These are phyloP conservation scores for Erigeron canadensis DNA, from an alignment of 129 eudicot species.

Conservation along the genomic window DNA sequence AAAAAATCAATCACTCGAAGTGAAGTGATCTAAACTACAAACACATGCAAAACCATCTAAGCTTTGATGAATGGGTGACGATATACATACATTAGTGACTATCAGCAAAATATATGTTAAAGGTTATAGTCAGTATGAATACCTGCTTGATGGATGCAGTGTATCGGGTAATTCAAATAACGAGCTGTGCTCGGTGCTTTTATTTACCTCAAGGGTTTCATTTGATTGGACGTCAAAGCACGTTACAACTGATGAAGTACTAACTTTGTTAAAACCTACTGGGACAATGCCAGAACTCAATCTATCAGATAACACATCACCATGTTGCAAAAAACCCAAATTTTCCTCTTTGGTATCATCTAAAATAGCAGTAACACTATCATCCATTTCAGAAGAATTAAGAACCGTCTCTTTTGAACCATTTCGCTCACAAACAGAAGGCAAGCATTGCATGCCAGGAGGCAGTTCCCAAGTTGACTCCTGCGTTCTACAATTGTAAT, in stretches of 20 bases:
- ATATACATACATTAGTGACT: background rate
- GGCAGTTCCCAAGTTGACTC: constrained; percentile 90
- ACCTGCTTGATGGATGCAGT: background rate
- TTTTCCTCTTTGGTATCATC: constrained; percentile 23
- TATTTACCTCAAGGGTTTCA: background rate
- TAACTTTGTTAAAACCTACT: constrained; percentile 11
- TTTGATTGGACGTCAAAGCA: background rate
- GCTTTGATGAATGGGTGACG: background rate
- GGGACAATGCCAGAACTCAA: constrained; percentile 23
- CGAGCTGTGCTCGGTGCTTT: background rate
- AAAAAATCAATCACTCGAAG: background rate
- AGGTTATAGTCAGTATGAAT: background rate
- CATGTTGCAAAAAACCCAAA: constrained; percentile 24
- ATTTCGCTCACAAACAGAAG: constrained; percentile 10
- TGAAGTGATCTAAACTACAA: background rate
- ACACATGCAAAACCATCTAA: background rate
- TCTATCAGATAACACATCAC: constrained; percentile 24
- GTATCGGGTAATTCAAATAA: background rate
- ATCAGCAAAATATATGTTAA: too few relatives aligned
- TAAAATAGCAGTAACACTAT: constrained; percentile 9
- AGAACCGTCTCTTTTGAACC: constrained; percentile 15
- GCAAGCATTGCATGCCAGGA: constrained; percentile 52
- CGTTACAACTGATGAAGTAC: constrained; percentile 6
- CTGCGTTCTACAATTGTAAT: constrained; percentile 58
- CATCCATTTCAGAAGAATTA: background rate